These are phyloP conservation scores for Trametes versicolor DNA, from an alignment of 1,284 basidiomycete species.

Conservation along the genomic window DNA sequence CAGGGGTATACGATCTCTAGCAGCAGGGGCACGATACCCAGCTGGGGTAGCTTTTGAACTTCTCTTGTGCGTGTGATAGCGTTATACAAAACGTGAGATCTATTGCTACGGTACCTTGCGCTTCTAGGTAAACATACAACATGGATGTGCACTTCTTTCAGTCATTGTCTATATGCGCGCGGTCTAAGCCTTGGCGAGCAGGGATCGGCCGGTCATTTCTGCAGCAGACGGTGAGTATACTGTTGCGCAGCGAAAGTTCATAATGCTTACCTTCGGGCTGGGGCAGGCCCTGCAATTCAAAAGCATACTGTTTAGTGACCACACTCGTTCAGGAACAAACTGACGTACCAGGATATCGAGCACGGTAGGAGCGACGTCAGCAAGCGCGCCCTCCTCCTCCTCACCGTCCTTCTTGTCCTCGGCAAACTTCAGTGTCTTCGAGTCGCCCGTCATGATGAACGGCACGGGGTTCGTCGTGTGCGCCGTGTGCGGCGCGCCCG, in stretches of 20 bases:
- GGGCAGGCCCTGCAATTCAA: constrained; percentile 53
- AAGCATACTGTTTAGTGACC: not conserved
- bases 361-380: constrained; percentile 90
- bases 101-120: constrained; percentile 13
- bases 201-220: constrained; percentile 70
- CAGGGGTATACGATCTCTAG: not conserved
- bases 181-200: constrained; percentile 50
- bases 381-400: constrained; percentile 77
- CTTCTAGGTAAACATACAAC: constrained; percentile 24
- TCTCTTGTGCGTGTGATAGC: not conserved
- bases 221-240: constrained; percentile 23
- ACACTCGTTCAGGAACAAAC: not conserved
- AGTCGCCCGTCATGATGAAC: constrained; percentile 77
- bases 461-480: constrained; percentile 89
- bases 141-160: constrained; percentile 14
- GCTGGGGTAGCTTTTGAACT: not conserved
- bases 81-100: not conserved
- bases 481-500: constrained; percentile 87
- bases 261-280: constrained; percentile 64
- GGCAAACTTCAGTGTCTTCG: constrained; percentile 57
- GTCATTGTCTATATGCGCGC: constrained; percentile 19
- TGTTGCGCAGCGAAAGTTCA: not conserved
- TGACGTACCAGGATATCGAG: constrained; percentile 71
- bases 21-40: not conserved
- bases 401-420: constrained; percentile 62